Evolutionary conservation across 2,329 filamentous ascomycete species (phyloP).

Genomic region (Fusarium sublunatum): DNA sequence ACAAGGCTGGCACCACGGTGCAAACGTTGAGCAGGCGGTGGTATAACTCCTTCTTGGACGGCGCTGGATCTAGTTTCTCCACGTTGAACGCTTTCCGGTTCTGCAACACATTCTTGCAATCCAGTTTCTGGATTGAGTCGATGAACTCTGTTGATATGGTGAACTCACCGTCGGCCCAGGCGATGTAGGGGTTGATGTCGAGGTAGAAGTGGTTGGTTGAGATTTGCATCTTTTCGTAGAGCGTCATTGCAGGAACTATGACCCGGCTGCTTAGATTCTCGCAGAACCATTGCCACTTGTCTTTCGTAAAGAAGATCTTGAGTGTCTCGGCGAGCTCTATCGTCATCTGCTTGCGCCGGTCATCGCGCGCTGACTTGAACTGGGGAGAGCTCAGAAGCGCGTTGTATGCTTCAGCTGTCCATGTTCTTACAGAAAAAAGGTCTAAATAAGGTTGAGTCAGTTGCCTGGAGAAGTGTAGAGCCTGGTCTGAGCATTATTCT

Average conservation of each 20-base stretch:
- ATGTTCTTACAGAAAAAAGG: constrained; percentile 52
- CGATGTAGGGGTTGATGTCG: constrained; percentile 49
- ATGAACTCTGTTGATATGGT: constrained; percentile 48
- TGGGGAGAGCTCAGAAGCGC: constrained; percentile 49
- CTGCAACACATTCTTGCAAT: constrained; percentile 53
- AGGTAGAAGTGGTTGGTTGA: constrained; percentile 55
- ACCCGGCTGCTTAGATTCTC: constrained; percentile 44
- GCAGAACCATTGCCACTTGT: constrained; percentile 39
- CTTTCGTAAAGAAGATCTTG: constrained; percentile 46
- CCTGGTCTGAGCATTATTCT: neutral
- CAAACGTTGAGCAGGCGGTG: constrained; percentile 50
- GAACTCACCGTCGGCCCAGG: constrained; percentile 41
- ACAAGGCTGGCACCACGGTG: constrained; percentile 52
- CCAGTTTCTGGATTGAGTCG: constrained; percentile 47
- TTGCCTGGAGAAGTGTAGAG: too few species aligned
- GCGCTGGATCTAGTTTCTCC: constrained; percentile 48
- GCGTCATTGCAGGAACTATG: constrained; percentile 51
- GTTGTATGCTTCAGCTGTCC: constrained; percentile 54
- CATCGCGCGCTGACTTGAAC: constrained; percentile 44
- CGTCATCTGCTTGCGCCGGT: constrained; percentile 45
- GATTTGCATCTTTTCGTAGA: constrained; percentile 55
- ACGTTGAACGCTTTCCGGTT: constrained; percentile 53
- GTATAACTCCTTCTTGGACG: constrained; percentile 49
- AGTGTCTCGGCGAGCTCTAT: constrained; percentile 46
- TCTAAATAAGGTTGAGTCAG: constrained; percentile 40